These are phyloP conservation scores for Neurospora pannonica DNA, from an alignment of 495 filamentous ascomycete species.

Conservation along the genomic window DNA sequence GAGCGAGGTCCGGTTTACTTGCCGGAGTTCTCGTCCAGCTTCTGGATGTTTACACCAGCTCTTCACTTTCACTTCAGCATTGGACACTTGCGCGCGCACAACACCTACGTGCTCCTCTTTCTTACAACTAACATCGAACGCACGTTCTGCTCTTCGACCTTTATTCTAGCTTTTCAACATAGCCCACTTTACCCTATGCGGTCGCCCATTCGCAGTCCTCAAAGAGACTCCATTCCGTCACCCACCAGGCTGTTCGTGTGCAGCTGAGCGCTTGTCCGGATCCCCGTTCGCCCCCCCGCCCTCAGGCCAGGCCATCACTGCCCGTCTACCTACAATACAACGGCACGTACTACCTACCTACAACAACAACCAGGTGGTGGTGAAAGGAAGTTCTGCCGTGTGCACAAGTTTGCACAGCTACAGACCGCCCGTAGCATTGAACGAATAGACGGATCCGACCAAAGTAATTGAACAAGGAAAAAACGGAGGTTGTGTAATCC, in stretches of 20 bases:
- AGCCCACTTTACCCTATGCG: not conserved
- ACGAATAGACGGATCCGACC: not conserved
- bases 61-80: not conserved
- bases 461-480: not conserved
- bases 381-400: not conserved
- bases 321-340: not conserved
- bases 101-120: not conserved
- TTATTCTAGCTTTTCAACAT: not conserved
- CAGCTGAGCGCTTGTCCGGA: not conserved
- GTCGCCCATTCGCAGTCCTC: not conserved
- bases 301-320: not conserved
- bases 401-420: not conserved
- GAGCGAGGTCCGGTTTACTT: not conserved
- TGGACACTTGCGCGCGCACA: not conserved
- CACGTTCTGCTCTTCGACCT: not conserved
- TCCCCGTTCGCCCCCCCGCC: not conserved
- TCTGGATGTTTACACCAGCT: not conserved
- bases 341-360: not conserved
- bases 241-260: not conserved
- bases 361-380: not conserved
- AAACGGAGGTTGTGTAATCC: not conserved
- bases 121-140: not conserved
- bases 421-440: not conserved
- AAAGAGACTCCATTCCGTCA: not conserved
- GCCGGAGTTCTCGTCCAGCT: not conserved